These are phyloP conservation scores for Protea cynaroides DNA, from an alignment of 164 flowering plant genomes.

Conservation along the genomic window DNA sequence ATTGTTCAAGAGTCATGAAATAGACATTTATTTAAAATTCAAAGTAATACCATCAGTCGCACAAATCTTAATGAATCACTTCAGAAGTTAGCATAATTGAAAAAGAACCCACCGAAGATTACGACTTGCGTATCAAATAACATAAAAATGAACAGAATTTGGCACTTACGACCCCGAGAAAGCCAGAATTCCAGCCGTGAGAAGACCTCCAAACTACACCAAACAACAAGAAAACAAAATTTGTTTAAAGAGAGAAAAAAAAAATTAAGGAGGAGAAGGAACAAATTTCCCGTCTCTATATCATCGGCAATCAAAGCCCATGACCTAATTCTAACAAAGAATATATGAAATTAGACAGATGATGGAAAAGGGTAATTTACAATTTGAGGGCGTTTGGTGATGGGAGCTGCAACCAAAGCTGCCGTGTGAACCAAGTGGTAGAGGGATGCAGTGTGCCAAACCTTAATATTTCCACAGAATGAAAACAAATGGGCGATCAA, in stretches of 20 bases:
- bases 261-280: background rate
- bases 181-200: conserved; percentile 77
- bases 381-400: conserved; percentile 59
- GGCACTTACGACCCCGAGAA: conserved; percentile 92
- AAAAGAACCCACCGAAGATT: conserved; percentile 2
- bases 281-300: background rate
- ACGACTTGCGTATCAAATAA: background rate
- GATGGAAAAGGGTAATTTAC: conserved; percentile 33
- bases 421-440: conserved; percentile 95
- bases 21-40: no score
- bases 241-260: background rate
- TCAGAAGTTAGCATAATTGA: background rate
- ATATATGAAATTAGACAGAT: background rate
- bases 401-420: conserved; percentile 78
- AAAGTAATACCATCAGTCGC: background rate
- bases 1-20: no score
- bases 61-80: background rate
- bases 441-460: conserved; percentile 90
- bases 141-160: background rate
- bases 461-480: conserved; percentile 32
- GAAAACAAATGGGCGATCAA: conserved; percentile 8
- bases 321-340: background rate
- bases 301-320: background rate
- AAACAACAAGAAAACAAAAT: conserved; percentile 13
- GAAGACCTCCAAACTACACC: conserved; percentile 81